Evolutionary conservation across 176 grass and related monocot species (phyloP).

Genomic region (Dendrocalamus sinicus): DNA sequence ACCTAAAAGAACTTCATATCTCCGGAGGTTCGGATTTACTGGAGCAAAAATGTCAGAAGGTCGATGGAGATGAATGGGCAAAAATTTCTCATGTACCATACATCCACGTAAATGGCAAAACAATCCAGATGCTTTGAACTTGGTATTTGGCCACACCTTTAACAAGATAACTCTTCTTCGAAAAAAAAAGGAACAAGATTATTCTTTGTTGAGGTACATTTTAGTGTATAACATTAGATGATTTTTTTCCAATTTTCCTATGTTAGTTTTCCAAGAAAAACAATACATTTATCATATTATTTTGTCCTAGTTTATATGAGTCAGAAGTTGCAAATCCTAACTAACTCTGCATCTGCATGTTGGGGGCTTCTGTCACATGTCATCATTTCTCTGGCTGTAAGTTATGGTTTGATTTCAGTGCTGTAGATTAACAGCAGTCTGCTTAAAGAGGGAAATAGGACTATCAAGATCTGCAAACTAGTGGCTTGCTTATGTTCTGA

Average conservation of each 20-base stretch:
- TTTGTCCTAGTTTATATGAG: background rate
- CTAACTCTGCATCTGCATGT: background rate
- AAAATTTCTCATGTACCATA: conserved; percentile 34
- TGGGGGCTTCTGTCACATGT: background rate
- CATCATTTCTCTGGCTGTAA: background rate
- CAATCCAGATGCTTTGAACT: conserved; percentile 13
- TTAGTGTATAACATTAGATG: background rate
- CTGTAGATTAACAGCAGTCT: too few species aligned
- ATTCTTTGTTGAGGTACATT: background rate
- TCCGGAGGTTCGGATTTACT: background rate
- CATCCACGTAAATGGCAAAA: conserved; percentile 3
- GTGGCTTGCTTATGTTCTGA: background rate
- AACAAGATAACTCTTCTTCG: background rate
- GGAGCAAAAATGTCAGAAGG: conserved; percentile 1
- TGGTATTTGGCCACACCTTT: background rate
- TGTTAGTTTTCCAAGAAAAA: background rate
- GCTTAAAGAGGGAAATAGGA: too few species aligned
- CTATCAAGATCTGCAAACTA: background rate
- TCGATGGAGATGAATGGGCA: background rate
- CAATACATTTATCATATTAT: background rate
- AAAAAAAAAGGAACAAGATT: background rate
- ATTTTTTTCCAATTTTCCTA: background rate
- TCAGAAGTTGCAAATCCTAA: background rate
- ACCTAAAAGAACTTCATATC: conserved; percentile 22
- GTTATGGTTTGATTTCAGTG: too few species aligned